Percentiles rank a stretch among this genome's conserved stretches.
These are phyloP conservation scores for Aegilops sharonensis DNA, from an alignment of 176 grass and related monocot species.

Conservation along the genomic window DNA sequence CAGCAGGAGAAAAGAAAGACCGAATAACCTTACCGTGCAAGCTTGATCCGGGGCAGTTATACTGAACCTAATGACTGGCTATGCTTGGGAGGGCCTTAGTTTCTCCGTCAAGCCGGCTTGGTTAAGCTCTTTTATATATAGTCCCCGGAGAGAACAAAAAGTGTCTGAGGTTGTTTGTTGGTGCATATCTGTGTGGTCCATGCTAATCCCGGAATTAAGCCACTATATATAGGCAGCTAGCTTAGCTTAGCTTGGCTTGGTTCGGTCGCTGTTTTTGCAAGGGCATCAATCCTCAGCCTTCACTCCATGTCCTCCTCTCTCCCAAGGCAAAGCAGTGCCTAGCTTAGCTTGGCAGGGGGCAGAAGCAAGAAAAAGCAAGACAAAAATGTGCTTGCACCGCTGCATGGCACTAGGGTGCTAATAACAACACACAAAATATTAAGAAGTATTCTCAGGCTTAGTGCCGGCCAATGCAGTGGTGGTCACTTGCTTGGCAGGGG, in stretches of 20 bases:
- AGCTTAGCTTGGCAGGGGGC: too few relatives aligned
- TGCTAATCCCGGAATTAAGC: neutral
- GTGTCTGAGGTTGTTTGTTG: neutral
- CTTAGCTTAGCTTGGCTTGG: neutral
- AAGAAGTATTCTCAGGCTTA: neutral
- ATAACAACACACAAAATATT: too few relatives aligned
- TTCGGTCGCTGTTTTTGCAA: neutral
- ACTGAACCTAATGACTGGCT: neutral
- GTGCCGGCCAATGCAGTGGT: neutral
- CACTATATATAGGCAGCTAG: neutral
- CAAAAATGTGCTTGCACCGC: neutral
- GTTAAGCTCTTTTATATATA: neutral
- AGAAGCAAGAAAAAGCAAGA: neutral
- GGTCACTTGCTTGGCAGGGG: neutral
- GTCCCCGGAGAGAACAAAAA: neutral
- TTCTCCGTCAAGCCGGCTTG: neutral
- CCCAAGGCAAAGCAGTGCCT: neutral
- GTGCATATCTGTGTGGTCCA: neutral
- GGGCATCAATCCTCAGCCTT: neutral
- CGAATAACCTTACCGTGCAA: slow-evolving; percentile 12
- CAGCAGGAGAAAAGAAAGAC: neutral
- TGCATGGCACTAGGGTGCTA: neutral
- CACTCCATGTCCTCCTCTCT: neutral
- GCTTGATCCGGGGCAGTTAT: neutral
- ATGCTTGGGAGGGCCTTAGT: neutral